Conservation (phyloP, 2,329 filamentous ascomycete species). For the Ophiostoma sp. region DNA sequence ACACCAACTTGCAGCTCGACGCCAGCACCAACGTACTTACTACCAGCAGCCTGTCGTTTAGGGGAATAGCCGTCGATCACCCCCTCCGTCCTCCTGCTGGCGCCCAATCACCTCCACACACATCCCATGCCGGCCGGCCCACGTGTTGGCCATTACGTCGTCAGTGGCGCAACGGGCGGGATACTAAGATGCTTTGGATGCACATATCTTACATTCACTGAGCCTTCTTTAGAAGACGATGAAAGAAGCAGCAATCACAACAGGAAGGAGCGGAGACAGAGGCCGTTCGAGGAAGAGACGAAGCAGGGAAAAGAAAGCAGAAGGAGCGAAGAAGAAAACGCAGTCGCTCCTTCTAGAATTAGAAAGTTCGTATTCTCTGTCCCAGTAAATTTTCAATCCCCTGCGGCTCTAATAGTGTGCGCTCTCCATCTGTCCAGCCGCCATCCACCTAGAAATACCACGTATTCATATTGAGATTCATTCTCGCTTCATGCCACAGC, state of each 20-base stretch:
- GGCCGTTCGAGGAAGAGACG: not conserved
- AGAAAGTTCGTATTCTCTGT: not conserved
- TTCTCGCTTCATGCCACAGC: not conserved
- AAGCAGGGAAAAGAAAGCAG: not conserved
- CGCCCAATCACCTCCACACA: not conserved
- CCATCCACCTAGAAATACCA: not conserved
- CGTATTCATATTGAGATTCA: not conserved
- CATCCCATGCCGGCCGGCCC: slow-evolving; percentile 2
- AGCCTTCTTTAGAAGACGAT: not conserved
- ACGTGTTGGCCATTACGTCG: slow-evolving; percentile 20
- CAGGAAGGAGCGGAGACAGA: not conserved
- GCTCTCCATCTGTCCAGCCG: not conserved
- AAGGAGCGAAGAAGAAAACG: not conserved
- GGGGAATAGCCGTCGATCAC: not conserved
- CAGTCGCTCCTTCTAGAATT: slow-evolving; percentile 5
- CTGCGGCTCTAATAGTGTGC: not conserved
- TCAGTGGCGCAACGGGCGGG: slow-evolving; percentile 12
- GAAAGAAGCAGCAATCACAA: not conserved
- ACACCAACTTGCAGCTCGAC: too few species aligned
- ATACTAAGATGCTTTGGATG: too few species aligned
- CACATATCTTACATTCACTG: too few species aligned
- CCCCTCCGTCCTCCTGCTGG: not conserved
- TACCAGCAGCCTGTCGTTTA: not conserved
- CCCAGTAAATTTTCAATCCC: not conserved
- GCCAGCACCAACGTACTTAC: not conserved